These are phyloP conservation scores for Starmerella lactis-condensi DNA, from an alignment of 805 yeast species.

Conservation along the genomic window DNA sequence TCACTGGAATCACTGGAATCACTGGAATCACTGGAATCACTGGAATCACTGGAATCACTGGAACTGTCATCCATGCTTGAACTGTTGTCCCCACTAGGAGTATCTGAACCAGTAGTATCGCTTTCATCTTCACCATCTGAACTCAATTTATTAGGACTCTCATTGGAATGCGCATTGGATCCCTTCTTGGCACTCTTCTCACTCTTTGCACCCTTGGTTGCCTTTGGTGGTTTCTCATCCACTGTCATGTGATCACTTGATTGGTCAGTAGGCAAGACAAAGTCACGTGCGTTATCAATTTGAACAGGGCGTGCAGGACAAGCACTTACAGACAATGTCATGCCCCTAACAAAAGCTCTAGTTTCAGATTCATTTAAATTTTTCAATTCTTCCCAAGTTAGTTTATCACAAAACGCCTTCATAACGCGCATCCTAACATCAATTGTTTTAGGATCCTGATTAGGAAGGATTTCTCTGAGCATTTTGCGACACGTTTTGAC, in stretches of 20 bases:
- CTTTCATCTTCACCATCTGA: background rate
- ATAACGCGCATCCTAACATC: slow-evolving; percentile 57
- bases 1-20: no score
- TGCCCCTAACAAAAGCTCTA: slow-evolving; percentile 25
- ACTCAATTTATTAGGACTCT: background rate
- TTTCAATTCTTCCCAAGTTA: slow-evolving; percentile 43
- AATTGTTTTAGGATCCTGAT: slow-evolving; percentile 22
- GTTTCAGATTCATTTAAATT: slow-evolving; percentile 18
- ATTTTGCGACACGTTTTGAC: slow-evolving; percentile 37
- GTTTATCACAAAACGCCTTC: slow-evolving; percentile 42
- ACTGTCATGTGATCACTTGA: no score
- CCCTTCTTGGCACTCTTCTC: slow-evolving; percentile 1
- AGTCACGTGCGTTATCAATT: slow-evolving; percentile 7
- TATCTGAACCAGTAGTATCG: background rate
- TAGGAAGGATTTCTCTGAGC: slow-evolving; percentile 26
- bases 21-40: no score
- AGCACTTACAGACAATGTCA: slow-evolving; percentile 11
- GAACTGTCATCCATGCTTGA: slow-evolving; percentile 1
- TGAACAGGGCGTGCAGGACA: slow-evolving; percentile 12
- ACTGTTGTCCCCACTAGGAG: slow-evolving; percentile 1
- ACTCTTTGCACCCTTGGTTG: slow-evolving; percentile 1
- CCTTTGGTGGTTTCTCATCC: background rate
- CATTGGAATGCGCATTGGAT: background rate
- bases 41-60: background rate
- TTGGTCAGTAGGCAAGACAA: no score